Evolutionary conservation across 805 yeast species (phyloP).

Genomic region (Zygoascus flipseniorum): DNA sequence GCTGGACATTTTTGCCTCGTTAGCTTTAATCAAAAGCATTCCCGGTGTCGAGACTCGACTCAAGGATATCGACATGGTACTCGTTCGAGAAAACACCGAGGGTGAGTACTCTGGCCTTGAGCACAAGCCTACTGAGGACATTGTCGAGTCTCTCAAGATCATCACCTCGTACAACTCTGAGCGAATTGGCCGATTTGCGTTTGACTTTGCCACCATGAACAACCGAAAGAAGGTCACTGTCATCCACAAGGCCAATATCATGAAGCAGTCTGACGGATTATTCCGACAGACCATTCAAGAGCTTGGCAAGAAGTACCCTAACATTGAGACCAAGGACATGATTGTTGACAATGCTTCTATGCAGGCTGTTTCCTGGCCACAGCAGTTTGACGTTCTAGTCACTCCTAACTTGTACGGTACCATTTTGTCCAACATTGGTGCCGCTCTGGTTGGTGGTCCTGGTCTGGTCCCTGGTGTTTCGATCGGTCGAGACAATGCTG

Average conservation of each 20-base stretch:
- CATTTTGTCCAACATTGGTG: constrained; percentile 94
- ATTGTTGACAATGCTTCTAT: constrained; percentile 98
- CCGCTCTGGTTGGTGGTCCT: constrained; percentile 95
- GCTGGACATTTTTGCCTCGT: constrained; percentile 89
- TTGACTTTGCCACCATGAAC: constrained; percentile 89
- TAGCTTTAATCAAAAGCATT: constrained; percentile 86
- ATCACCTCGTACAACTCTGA: constrained; percentile 92
- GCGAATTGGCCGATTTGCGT: constrained; percentile 95
- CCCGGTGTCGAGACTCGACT: constrained; percentile 91
- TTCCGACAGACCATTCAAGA: constrained; percentile 90
- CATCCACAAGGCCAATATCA: constrained; percentile 97
- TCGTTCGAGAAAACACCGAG: constrained; percentile 98
- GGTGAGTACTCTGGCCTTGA: constrained; percentile 99
- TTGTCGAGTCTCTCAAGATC: constrained; percentile 92
- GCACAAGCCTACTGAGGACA: constrained; percentile 96
- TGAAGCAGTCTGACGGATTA: constrained; percentile 97
- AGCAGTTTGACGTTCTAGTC: constrained; percentile 95
- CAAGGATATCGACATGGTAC: constrained; percentile 81
- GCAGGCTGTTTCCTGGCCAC: constrained; percentile 98
- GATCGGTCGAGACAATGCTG: constrained; percentile 95
- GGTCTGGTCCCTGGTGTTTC: constrained; percentile 98
- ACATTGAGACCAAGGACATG: constrained; percentile 76
- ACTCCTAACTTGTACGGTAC: constrained; percentile 98
- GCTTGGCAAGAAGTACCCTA: constrained; percentile 78
- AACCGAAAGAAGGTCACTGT: constrained; percentile 90